Evolutionary conservation across 331 rosid genomes (phyloP), one percentile per base, ranked within the genome.

Genomic region (Saraca asoca): DNA sequence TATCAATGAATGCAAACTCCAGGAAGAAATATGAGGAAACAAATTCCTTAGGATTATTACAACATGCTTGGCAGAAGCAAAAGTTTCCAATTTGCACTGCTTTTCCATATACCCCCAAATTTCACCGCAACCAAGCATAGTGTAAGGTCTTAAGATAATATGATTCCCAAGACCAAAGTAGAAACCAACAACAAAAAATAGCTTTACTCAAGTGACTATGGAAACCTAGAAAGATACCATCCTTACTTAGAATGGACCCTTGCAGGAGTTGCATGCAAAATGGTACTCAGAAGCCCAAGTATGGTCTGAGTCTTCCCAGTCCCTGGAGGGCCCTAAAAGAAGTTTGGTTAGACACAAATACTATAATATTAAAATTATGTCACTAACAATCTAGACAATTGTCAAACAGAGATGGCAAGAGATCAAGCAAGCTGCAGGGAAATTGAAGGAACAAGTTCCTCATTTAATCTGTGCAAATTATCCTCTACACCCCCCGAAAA

Each of bases 241-340:
- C 24, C 76, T 80, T 79, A 93, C 98, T 82, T 93, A 58, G 95
- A 81, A 19, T 78, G 88, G 76, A 90, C 58, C 78, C 96, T 87
- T 29, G 90, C 76, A 55, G 98, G 98, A 74, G 88, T 84, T 31
- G 98, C 91, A 84, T 90, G 98, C 77, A 93, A 83, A 81, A 93
- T 90, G 71, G 88, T 82, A 52, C 98, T 93, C 20, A 93, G 91
- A 81, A 93, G 81, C 67, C 91, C 98, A 70, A 93, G 95, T 71
- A 87, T 90, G 70, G 98, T 87, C 67, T 93, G 95, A 64, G 98
- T 93, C 81, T 93, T 93, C 69, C 96, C 98, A 56, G 98, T 93
- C 71, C 98, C 96, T 77, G 96, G 98, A 76, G 98, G 98, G 7
- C 98, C 98, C 96, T 93, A 79, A 69, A 82, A 80, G 77, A 46